Evolutionary conservation across 2,329 filamentous ascomycete species (phyloP).

Genomic region (Geosmithia flava): DNA sequence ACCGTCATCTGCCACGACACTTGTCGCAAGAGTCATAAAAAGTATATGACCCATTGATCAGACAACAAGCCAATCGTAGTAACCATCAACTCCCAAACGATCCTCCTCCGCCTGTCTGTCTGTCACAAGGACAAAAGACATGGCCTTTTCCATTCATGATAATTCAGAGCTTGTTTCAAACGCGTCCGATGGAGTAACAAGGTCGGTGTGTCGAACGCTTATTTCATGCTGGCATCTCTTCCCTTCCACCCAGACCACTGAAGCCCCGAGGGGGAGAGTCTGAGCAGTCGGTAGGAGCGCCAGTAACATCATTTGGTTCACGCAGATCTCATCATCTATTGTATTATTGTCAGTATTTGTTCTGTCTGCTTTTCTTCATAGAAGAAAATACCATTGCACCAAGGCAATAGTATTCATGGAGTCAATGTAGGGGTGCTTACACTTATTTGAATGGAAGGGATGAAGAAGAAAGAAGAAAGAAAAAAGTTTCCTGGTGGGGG

Average conservation of each 20-base stretch:
- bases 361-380: too few species aligned
- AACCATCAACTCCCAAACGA: neutral
- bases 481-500: conserved; percentile 15
- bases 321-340: conserved; percentile 99
- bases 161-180: conserved; percentile 92
- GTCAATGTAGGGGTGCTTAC: conserved; percentile 42
- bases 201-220: conserved; percentile 98
- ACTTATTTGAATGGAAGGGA: conserved; percentile 99
- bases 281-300: conserved; percentile 49
- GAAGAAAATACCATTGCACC: too few species aligned
- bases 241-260: conserved; percentile 69
- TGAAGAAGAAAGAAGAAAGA: conserved; percentile 47
- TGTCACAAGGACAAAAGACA: conserved; percentile 1
- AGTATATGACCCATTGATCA: neutral
- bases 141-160: conserved; percentile 25
- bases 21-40: conserved; percentile 1
- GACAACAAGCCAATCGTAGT: neutral
- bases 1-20: neutral
- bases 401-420: neutral
- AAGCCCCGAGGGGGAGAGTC: conserved; percentile 81
- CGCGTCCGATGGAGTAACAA: conserved; percentile 97
- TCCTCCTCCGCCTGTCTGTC: neutral
- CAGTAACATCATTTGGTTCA: conserved; percentile 79
- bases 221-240: conserved; percentile 72
- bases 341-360: conserved; percentile 3